Percentiles rank a stretch among this genome's conserved stretches.
Conservation (phyloP, 2,329 filamentous ascomycete species). For the Diaporthe velutina region DNA sequence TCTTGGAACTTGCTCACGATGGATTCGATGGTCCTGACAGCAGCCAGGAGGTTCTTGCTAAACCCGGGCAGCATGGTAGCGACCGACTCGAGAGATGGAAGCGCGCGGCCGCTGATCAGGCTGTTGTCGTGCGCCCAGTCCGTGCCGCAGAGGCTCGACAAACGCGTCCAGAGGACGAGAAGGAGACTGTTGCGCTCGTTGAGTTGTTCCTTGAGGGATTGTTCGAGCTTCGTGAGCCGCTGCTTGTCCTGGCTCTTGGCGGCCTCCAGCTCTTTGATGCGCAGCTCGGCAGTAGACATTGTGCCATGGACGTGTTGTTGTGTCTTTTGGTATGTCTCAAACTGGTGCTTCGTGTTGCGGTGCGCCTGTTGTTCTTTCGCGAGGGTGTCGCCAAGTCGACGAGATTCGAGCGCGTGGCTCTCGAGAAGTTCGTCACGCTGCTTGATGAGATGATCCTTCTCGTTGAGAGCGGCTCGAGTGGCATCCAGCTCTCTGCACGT, state of each 20-base stretch:
- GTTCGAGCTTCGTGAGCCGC: conserved; percentile 81
- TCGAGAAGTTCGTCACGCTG: conserved; percentile 91
- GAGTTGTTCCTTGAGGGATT: conserved; percentile 87
- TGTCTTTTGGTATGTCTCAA: conserved; percentile 88
- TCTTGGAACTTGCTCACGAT: conserved; percentile 83
- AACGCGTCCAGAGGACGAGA: conserved; percentile 88
- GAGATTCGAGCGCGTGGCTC: conserved; percentile 86
- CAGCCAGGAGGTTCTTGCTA: conserved; percentile 87
- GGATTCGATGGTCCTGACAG: conserved; percentile 87
- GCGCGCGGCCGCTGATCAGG: conserved; percentile 85
- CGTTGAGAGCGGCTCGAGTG: conserved; percentile 81
- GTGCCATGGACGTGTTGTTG: conserved; percentile 90
- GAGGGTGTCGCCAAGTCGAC: conserved; percentile 86
- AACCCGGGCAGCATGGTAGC: conserved; percentile 88
- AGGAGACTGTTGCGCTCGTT: conserved; percentile 90
- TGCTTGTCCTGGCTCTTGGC: conserved; percentile 82
- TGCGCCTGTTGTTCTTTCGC: conserved; percentile 91
- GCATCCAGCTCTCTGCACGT: conserved; percentile 86
- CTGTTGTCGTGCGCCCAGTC: conserved; percentile 95
- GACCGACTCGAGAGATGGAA: conserved; percentile 88
- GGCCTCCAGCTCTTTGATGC: conserved; percentile 89
- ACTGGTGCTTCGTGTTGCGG: conserved; percentile 87
- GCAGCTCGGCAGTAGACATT: conserved; percentile 85
- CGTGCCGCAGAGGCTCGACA: conserved; percentile 86
- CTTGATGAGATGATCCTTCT: conserved; percentile 91